phyloP scores from a whole-genome alignment of 345 rosid species.

The Melaleuca alternifolia region DNA sequence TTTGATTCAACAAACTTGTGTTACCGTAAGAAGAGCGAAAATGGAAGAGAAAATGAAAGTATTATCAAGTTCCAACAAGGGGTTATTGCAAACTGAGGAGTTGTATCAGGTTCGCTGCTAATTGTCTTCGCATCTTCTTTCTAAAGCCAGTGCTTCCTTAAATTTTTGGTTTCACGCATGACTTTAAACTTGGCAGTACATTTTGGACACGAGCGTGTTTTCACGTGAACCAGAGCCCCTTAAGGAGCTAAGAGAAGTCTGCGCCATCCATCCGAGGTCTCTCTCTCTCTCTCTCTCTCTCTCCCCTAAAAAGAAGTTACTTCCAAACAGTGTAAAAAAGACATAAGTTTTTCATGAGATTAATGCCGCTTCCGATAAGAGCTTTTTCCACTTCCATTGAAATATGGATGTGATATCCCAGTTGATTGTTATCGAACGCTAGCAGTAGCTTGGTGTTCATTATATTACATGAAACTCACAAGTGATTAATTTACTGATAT shows the following conservation, averaged over 20 bases:
- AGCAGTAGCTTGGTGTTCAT: neutral
- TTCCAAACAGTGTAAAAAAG: neutral
- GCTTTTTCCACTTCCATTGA: neutral
- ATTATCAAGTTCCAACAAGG: constrained; percentile 13
- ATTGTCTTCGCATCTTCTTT: neutral
- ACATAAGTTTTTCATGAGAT: neutral
- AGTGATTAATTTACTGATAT: no score
- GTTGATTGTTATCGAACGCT: neutral
- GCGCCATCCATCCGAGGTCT: constrained; percentile 42
- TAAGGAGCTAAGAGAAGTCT: constrained; percentile 48
- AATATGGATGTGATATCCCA: neutral
- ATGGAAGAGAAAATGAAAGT: neutral
- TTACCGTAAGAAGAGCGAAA: neutral
- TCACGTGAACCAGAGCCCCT: constrained; percentile 55
- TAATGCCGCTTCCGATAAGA: neutral
- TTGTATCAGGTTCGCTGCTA: constrained; percentile 30
- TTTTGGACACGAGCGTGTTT: constrained; percentile 55
- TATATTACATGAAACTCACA: neutral
- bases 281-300: neutral
- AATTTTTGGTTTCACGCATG: neutral
- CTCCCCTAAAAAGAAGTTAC: neutral
- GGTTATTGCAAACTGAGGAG: constrained; percentile 31
- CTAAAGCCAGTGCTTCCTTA: neutral
- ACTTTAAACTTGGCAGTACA: constrained; percentile 28
- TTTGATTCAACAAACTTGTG: neutral